A percentile compares a stretch with the other conserved stretches of the same genome.
phyloP scores from a whole-genome alignment of 179 eudicot genomes.

The Silene coronaria region DNA sequence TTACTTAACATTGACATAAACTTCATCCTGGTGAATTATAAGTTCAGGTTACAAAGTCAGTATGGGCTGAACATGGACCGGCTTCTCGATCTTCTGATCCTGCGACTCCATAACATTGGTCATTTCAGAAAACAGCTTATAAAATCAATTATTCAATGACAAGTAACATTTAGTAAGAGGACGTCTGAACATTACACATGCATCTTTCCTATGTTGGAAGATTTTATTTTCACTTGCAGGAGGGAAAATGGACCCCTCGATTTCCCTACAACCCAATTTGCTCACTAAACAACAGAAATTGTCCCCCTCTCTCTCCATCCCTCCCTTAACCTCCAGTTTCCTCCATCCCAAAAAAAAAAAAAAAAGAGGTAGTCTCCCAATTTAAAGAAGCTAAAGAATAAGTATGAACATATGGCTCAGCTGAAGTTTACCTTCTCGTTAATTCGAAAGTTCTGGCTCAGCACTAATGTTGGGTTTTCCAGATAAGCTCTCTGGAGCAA shows the following conservation, averaged over 20 bases:
- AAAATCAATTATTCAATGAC: neutral
- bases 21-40: constrained; percentile 14
- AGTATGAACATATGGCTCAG: neutral
- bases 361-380: neutral
- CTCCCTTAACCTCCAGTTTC: neutral
- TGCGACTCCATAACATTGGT: constrained; percentile 11
- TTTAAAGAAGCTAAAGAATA: neutral
- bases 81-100: constrained; percentile 22
- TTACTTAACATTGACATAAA: constrained; percentile 19
- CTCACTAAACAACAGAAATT: neutral
- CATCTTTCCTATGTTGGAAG: neutral
- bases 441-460: constrained; percentile 18
- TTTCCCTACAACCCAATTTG: neutral
- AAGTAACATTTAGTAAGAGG: neutral
- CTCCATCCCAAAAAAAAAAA: neutral
- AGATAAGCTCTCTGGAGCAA: constrained; percentile 19
- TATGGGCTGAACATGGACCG: constrained; percentile 9
- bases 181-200: neutral
- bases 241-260: neutral
- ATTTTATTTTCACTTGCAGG: neutral
- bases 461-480: constrained; percentile 7
- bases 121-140: constrained; percentile 15
- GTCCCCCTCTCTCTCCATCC: neutral
- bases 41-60: constrained; percentile 4
- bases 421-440: constrained; percentile 19